Evolutionary conservation across 768 basidiomycete genomes (phyloP), one percentile per base, ranked within the genome.

Genomic region (Rhizopogon roseolus): DNA sequence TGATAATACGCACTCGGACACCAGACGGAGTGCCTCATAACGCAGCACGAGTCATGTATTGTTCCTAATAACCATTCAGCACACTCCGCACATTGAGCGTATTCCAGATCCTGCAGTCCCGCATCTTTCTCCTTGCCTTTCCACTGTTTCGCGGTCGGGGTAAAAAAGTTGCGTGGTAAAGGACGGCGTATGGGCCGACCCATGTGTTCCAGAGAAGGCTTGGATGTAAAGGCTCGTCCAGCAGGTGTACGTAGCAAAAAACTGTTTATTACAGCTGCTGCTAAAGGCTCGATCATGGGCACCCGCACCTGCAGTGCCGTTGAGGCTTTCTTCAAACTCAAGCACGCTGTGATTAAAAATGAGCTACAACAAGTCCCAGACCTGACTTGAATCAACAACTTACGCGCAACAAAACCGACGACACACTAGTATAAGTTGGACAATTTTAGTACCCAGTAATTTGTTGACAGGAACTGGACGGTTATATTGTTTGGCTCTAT

Each of bases 281-380:
- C 76, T 59, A 86, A 70, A 63, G 82, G 81, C 74, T 86, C 82
- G 62, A 85, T 75, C 84, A 85, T 86, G 73, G 69, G 71, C 70
- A 67, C 58, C 65, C 63, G 60, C 64, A 58, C 60, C 49, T 46
- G 49, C 48, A 63, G 63, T 60, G 59, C 58, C 57, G 55, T 50
- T 50, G 53, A 50, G 44, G 53, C 45, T 39, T n/a, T 46, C 28
- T 34, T 48, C 50, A 54, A 41, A 53, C 50, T 41, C 25, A 8
- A 22, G 36, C 8, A 19, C 17, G 19, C 5, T 14, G 4, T 14
- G 36, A 36, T 2, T 1, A 36, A 48, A 48, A 16, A 46, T 22
- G 22, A 22, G 22, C 22, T 22, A 34, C 10, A 36, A 36, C 10
- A 36, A 13, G 10, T 4, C 2, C 7, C 7, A 5, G 5, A 25